Evolutionary conservation across 768 basidiomycete genomes (phyloP).

Genomic region (Trametes punicea): DNA sequence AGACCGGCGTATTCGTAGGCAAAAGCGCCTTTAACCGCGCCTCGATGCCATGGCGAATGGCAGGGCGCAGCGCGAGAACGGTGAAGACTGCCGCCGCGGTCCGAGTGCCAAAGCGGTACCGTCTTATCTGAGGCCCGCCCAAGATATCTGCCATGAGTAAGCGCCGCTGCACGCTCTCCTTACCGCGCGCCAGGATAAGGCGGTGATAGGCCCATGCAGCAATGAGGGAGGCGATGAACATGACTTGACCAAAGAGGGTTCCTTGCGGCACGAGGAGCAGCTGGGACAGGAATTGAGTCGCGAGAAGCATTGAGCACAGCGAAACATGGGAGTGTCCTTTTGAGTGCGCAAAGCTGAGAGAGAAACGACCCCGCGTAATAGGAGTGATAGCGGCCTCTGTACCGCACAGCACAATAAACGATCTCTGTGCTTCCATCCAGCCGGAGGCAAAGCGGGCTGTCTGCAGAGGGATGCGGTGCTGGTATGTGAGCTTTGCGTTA

Average conservation of each 20-base stretch:
- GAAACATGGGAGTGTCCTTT: background rate
- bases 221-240: constrained; percentile 15
- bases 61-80: constrained; percentile 4
- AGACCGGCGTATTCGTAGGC: constrained; percentile 2
- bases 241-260: constrained; percentile 10
- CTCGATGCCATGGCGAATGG: constrained; percentile 1
- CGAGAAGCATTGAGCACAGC: constrained; percentile 9
- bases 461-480: background rate
- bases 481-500: background rate
- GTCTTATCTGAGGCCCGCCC: background rate
- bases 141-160: constrained; percentile 10
- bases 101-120: constrained; percentile 9
- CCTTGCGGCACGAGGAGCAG: constrained; percentile 16
- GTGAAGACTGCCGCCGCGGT: constrained; percentile 8
- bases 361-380: constrained; percentile 3
- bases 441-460: background rate
- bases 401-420: constrained; percentile 7
- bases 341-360: background rate
- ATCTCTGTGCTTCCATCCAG: background rate
- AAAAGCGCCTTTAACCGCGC: constrained; percentile 3
- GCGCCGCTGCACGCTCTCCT: constrained; percentile 1
- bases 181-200: constrained; percentile 3
- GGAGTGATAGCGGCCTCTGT: constrained; percentile 7
- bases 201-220: constrained; percentile 11
- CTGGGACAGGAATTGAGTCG: constrained; percentile 12